Conservation (phyloP, 2,329 filamentous ascomycete genomes). For the Colletotrichum navitas region DNA sequence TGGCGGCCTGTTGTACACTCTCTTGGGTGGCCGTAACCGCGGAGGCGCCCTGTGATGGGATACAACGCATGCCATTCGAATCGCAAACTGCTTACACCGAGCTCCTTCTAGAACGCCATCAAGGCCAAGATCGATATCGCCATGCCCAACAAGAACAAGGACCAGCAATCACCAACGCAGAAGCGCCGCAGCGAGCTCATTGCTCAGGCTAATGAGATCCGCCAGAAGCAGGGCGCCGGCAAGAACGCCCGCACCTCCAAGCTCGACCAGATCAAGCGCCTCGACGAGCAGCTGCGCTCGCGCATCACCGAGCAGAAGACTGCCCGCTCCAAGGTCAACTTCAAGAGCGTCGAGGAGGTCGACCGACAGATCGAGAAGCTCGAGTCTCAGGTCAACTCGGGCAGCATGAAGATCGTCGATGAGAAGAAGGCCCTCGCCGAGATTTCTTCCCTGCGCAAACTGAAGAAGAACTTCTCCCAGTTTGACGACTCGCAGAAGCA, state of each 20-base stretch:
- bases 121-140: slow-evolving; percentile 90
- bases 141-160: slow-evolving; percentile 78
- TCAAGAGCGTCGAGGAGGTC: slow-evolving; percentile 89
- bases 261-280: slow-evolving; percentile 90
- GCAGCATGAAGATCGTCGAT: slow-evolving; percentile 94
- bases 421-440: slow-evolving; percentile 94
- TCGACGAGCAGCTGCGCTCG: slow-evolving; percentile 89
- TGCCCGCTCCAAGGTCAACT: slow-evolving; percentile 82
- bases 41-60: not conserved
- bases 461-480: slow-evolving; percentile 89
- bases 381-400: slow-evolving; percentile 87
- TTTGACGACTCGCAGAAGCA: slow-evolving; percentile 89
- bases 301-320: slow-evolving; percentile 89
- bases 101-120: slow-evolving; percentile 77
- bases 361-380: slow-evolving; percentile 85
- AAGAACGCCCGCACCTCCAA: slow-evolving; percentile 84
- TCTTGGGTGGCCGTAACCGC: too few relatives aligned
- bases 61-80: slow-evolving; percentile 3
- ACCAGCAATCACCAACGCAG: slow-evolving; percentile 82
- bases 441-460: slow-evolving; percentile 85
- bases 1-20: not conserved
- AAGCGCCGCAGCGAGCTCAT: slow-evolving; percentile 91
- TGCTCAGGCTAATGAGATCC: slow-evolving; percentile 84
- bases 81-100: slow-evolving; percentile 32
- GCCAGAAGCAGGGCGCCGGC: slow-evolving; percentile 86